phyloP scores from a whole-genome alignment of 106 monocot genomes.

The Cymbidium sinense region DNA sequence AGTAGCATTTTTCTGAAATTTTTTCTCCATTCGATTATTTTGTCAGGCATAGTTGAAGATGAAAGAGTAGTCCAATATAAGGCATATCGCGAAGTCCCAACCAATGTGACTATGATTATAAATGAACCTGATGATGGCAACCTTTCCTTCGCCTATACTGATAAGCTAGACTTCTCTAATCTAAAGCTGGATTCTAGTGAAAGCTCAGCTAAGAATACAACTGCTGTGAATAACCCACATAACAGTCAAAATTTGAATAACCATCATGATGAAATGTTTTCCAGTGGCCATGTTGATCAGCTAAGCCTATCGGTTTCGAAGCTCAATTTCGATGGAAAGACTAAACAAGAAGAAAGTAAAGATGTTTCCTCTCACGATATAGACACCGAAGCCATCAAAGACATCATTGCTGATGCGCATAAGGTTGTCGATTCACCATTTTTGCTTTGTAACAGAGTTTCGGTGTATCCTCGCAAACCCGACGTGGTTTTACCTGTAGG shows the following conservation, averaged over 20 bases:
- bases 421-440: background rate
- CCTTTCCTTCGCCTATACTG: background rate
- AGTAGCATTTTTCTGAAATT: background rate
- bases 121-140: background rate
- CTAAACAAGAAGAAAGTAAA: background rate
- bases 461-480: conserved; percentile 40
- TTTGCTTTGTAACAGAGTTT: conserved; percentile 29
- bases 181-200: background rate
- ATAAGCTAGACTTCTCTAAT: background rate
- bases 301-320: background rate
- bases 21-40: background rate
- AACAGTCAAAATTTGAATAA: background rate
- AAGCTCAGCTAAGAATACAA: background rate
- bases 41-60: background rate
- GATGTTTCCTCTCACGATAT: background rate
- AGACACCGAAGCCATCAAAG: background rate
- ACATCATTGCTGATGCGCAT: background rate
- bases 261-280: background rate
- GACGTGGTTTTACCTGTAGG: conserved; percentile 42
- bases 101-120: background rate
- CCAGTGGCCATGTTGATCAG: background rate
- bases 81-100: background rate
- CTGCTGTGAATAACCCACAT: background rate
- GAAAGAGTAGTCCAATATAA: background rate
- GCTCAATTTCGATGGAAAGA: background rate